phyloP scores from a whole-genome alignment of 176 grass and related monocot genomes.

The Otatea glauca region DNA sequence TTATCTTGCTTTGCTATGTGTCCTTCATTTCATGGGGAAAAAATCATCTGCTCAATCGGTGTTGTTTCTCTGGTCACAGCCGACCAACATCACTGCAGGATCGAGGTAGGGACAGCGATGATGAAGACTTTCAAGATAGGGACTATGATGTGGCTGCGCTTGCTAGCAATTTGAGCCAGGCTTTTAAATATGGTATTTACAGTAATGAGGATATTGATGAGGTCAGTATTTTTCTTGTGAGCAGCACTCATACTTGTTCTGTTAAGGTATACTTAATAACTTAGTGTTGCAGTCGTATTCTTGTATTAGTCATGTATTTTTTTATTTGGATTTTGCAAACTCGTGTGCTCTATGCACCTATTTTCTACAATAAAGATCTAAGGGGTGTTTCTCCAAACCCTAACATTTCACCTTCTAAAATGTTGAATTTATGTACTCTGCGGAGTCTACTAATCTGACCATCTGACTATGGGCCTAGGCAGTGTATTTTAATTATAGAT shows the following conservation, averaged over 20 bases:
- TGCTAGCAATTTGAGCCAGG: constrained; percentile 92
- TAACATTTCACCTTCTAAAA: neutral
- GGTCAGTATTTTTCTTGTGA: constrained; percentile 50
- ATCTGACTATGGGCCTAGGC: neutral
- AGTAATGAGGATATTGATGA: constrained; percentile 84
- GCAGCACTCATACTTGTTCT: neutral
- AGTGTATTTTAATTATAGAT: neutral
- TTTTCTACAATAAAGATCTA: constrained; percentile 9
- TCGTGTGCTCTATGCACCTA: neutral
- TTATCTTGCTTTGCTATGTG: constrained; percentile 28
- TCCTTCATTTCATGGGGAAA: constrained; percentile 11
- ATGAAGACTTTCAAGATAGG: constrained; percentile 93
- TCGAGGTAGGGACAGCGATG: constrained; percentile 93
- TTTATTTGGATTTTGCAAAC: constrained; percentile 1
- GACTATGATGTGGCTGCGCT: constrained; percentile 97
- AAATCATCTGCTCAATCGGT: constrained; percentile 24
- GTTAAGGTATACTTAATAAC: constrained; percentile 2
- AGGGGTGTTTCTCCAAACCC: neutral
- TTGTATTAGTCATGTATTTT: constrained; percentile 22
- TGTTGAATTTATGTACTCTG: neutral
- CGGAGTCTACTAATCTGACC: neutral
- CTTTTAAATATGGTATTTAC: constrained; percentile 88
- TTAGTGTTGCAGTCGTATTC: neutral
- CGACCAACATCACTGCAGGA: constrained; percentile 86
- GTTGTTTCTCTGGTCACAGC: constrained; percentile 55